Percentiles rank a stretch among this genome's conserved stretches.
Evolutionary conservation across 768 basidiomycete species (phyloP).

Genomic region (Royoungia palumana): DNA sequence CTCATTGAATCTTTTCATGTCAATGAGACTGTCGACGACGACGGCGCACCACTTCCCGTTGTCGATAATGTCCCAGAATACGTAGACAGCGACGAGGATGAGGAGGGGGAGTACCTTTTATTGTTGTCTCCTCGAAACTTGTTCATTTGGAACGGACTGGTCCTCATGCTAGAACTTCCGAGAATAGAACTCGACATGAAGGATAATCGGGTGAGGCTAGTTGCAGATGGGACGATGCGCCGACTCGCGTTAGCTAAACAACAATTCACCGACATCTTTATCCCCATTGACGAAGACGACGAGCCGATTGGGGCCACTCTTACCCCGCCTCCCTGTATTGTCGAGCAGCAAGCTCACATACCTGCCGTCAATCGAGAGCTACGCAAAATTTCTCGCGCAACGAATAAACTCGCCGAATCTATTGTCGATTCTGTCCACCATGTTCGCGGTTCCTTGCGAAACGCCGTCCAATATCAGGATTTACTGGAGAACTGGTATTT

Average conservation of each 20-base stretch:
- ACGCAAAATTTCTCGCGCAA: slow-evolving; percentile 85
- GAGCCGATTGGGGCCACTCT: slow-evolving; percentile 44
- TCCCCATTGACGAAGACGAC: slow-evolving; percentile 63
- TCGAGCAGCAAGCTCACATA: slow-evolving; percentile 87
- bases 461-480: slow-evolving; percentile 70
- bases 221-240: slow-evolving; percentile 84
- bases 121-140: slow-evolving; percentile 79
- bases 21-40: slow-evolving; percentile 53
- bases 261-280: slow-evolving; percentile 64
- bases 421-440: slow-evolving; percentile 91
- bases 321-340: slow-evolving; percentile 46
- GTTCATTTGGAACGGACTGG: slow-evolving; percentile 91
- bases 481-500: slow-evolving; percentile 90
- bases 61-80: slow-evolving; percentile 38
- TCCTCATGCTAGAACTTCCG: slow-evolving; percentile 73
- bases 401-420: slow-evolving; percentile 86
- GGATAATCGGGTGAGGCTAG: slow-evolving; percentile 85
- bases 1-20: slow-evolving; percentile 84
- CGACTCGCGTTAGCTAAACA: slow-evolving; percentile 76
- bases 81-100: slow-evolving; percentile 50
- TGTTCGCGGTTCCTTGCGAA: slow-evolving; percentile 65
- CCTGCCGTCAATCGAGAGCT: slow-evolving; percentile 87
- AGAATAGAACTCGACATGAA: slow-evolving; percentile 78
- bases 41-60: slow-evolving; percentile 42
- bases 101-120: slow-evolving; percentile 72